Evolutionary conservation across 345 rosid genomes (phyloP), one percentile per base, ranked within the genome.

Genomic region (Viola odorata): DNA sequence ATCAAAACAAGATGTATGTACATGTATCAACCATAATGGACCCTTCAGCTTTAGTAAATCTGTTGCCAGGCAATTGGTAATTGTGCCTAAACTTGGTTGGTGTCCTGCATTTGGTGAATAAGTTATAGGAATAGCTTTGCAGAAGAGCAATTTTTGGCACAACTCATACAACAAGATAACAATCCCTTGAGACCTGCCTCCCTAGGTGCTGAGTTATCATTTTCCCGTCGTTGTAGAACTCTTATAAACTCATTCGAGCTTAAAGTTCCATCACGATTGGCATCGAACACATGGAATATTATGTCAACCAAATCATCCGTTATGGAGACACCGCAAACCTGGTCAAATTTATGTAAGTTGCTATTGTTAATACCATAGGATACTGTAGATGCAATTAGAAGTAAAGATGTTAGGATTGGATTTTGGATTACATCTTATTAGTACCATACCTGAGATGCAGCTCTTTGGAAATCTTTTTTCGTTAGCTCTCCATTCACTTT

Each of bases 321-420:
- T 5, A 71, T 71, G 53, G 75, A 55, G 62, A 71, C 9, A 3
- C 75, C 70, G 37, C 75, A 71, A 23, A 65, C 70, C 75, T 70
- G 42, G 40, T 52, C 13, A 67, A 56, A 38, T 12, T 48, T 50
- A 8, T 45, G 32, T 23, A 23, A 23, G 32, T 23, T 23, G 32
- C 32, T 23, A 47, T 11, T 7, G 13, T 13, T 7, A 10, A 44
- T 11, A 44, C 47, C 12, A 7, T 15, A 6, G 7, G 6, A 45
- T 23, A 41, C 36, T 42, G 8, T 32, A 6, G 0, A 2, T 37
- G 39, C 47, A 37, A 1, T 4, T 23, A 37, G 41, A 64, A 45
- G 17, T 32, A 44, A 36, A 10, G 12, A 7, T 2, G n/a, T 17
- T 5, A 17, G 40, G 4, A 6, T 15, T 12, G 13, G 5, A 47